Conservation (phyloP, 106 monocot genomes). For the Acorus gramineus region DNA sequence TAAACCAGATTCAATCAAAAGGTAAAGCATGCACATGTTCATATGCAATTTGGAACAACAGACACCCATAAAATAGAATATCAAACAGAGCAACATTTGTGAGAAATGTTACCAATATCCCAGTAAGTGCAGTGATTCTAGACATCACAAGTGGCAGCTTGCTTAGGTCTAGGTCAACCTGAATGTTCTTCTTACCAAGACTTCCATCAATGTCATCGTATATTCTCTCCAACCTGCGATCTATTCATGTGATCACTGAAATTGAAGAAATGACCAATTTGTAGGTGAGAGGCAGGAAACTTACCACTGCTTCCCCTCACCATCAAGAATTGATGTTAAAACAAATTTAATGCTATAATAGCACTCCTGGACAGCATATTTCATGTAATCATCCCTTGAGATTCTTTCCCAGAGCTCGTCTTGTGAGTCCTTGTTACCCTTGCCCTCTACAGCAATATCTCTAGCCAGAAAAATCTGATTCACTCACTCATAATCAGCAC, state of each 20-base stretch:
- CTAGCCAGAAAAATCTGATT: conserved; percentile 74
- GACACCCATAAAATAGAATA: neutral
- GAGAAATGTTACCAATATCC: conserved; percentile 54
- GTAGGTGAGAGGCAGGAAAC: conserved; percentile 3
- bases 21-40: no score
- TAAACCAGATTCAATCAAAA: no score
- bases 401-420: conserved; percentile 84
- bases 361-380: conserved; percentile 86
- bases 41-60: no score
- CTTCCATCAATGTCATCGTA: conserved; percentile 42
- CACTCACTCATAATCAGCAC: conserved; percentile 2
- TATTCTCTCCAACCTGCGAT: conserved; percentile 62
- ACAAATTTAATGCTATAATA: conserved; percentile 42
- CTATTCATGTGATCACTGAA: neutral
- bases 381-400: conserved; percentile 85
- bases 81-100: neutral
- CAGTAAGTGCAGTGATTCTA: conserved; percentile 66
- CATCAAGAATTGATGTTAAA: conserved; percentile 51
- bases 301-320: conserved; percentile 69
- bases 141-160: conserved; percentile 65
- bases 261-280: neutral
- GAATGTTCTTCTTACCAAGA: conserved; percentile 31
- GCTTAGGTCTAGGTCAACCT: conserved; percentile 36
- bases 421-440: conserved; percentile 35
- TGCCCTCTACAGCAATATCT: conserved; percentile 67